Evolutionary conservation across 2,329 filamentous ascomycete genomes (phyloP).

Genomic region (Scortechinia acanthostroma): DNA sequence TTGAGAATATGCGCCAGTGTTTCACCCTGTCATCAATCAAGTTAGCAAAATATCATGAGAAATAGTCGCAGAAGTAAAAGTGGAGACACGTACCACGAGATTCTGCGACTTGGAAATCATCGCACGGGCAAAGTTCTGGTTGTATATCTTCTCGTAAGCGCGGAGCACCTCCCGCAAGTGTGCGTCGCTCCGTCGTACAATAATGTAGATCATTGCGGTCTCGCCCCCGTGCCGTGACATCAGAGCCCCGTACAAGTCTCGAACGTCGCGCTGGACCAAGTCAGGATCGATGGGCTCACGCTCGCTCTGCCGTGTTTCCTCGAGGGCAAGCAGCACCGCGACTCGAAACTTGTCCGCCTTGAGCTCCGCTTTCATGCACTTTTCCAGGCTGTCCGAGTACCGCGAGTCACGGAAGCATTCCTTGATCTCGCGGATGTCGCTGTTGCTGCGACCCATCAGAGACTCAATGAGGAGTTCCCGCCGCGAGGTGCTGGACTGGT

Average conservation of each 20-base stretch:
- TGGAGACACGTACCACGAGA: conserved; percentile 49
- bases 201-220: conserved; percentile 58
- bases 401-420: conserved; percentile 64
- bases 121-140: conserved; percentile 57
- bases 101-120: conserved; percentile 63
- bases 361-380: conserved; percentile 65
- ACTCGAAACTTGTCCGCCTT: conserved; percentile 67
- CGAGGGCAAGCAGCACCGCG: conserved; percentile 57
- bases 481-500: conserved; percentile 52
- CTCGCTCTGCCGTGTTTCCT: conserved; percentile 58
- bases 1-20: conserved; percentile 68
- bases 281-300: conserved; percentile 38
- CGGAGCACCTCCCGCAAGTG: conserved; percentile 59
- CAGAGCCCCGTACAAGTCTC: conserved; percentile 43
- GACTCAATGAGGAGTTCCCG: conserved; percentile 66
- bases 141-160: conserved; percentile 51
- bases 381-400: conserved; percentile 52
- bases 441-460: conserved; percentile 61
- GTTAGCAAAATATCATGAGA: not conserved
- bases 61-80: conserved; percentile 2
- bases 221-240: conserved; percentile 56
- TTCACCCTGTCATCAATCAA: conserved; percentile 47
- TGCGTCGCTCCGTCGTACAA: conserved; percentile 53
- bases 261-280: conserved; percentile 44
- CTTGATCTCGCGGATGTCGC: conserved; percentile 63